Evolutionary conservation across 768 basidiomycete genomes (phyloP).

Genomic region (Chlorophyllum brunneum): DNA sequence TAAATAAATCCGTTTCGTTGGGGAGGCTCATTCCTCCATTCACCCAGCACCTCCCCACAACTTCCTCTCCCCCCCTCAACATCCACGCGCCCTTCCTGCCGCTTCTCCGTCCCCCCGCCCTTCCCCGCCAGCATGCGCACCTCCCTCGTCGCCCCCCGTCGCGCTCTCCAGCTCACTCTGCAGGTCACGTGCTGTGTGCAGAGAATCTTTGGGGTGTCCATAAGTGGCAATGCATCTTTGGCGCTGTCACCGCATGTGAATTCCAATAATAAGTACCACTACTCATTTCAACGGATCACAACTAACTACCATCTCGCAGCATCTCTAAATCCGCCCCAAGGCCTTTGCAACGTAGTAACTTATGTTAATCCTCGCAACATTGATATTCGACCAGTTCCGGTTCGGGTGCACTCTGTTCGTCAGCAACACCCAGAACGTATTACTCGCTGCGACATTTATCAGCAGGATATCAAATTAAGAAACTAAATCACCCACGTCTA

Average conservation of each 20-base stretch:
- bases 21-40: background rate
- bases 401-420: constrained; percentile 26
- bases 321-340: constrained; percentile 14
- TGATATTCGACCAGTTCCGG: constrained; percentile 25
- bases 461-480: background rate
- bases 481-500: constrained; percentile 17
- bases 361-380: constrained; percentile 19
- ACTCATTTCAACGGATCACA: background rate
- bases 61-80: background rate
- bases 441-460: constrained; percentile 18
- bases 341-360: constrained; percentile 20
- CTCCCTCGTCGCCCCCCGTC: no score
- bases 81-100: background rate
- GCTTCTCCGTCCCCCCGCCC: no score
- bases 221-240: background rate
- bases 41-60: background rate
- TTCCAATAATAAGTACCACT: background rate
- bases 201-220: constrained; percentile 12
- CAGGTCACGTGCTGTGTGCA: constrained; percentile 3
- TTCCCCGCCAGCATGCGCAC: background rate
- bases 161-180: background rate
- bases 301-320: background rate
- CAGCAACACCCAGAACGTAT: constrained; percentile 25
- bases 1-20: constrained; percentile 12
- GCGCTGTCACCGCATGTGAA: constrained; percentile 3